phyloP scores from a whole-genome alignment of 1,284 basidiomycete genomes.

The Trichosporon sp. region DNA sequence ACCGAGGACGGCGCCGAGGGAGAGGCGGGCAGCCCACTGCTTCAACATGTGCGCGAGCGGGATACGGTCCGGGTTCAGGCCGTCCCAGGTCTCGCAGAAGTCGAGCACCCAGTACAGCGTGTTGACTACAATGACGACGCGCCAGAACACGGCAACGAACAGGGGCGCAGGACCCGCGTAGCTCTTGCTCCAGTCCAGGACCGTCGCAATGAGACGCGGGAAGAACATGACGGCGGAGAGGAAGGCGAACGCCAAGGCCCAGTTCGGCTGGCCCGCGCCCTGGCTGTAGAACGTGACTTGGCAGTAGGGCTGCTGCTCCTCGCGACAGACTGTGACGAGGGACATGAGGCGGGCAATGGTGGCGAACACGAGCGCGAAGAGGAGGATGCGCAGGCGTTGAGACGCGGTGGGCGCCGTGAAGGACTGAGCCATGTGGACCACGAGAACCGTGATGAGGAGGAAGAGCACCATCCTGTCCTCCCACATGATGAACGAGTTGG shows the following conservation, averaged over 20 bases:
- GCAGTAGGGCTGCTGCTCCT: constrained; percentile 89
- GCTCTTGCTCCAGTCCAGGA: constrained; percentile 70
- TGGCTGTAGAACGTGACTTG: constrained; percentile 82
- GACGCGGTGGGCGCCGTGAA: constrained; percentile 66
- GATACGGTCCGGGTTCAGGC: constrained; percentile 45
- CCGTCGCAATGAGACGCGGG: constrained; percentile 64
- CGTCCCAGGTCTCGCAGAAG: constrained; percentile 64
- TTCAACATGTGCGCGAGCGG: constrained; percentile 61
- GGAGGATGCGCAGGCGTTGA: constrained; percentile 74
- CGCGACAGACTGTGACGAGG: constrained; percentile 81
- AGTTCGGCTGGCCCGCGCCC: constrained; percentile 66
- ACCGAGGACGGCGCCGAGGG: constrained; percentile 62
- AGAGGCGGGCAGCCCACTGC: constrained; percentile 66
- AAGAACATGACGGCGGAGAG: constrained; percentile 63
- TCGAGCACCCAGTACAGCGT: constrained; percentile 76
- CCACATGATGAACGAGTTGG: constrained; percentile 95
- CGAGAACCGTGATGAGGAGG: constrained; percentile 65
- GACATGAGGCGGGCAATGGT: constrained; percentile 73
- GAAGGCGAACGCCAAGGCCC: constrained; percentile 63
- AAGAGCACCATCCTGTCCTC: constrained; percentile 83
- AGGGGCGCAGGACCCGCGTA: constrained; percentile 70
- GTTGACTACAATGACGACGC: constrained; percentile 65
- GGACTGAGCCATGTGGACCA: constrained; percentile 65
- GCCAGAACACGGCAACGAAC: constrained; percentile 66
- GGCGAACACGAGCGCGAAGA: constrained; percentile 69